A percentile compares a stretch with the other conserved stretches of the same genome.
These are phyloP conservation scores for Aspergillus ruber DNA, from an alignment of 2,329 filamentous ascomycete genomes.

Conservation along the genomic window DNA sequence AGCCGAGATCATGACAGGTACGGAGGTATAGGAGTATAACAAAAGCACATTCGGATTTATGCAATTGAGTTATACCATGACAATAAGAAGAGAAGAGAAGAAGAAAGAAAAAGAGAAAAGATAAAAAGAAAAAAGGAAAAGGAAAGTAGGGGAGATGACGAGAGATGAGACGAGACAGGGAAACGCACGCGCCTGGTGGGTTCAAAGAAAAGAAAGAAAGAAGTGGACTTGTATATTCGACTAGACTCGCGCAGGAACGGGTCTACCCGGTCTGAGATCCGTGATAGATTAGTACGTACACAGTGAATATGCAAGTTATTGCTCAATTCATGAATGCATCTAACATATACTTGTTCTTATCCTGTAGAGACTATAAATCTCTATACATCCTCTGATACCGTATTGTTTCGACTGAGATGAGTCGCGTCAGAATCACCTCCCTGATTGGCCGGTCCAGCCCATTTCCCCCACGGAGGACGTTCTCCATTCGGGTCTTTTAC, in stretches of 20 bases:
- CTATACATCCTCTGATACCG: too few species aligned
- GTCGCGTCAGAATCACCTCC: too few species aligned
- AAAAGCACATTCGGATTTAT: neutral
- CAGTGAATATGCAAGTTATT: neutral
- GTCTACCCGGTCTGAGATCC: slow-evolving; percentile 12
- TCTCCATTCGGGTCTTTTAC: neutral
- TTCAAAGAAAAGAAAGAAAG: slow-evolving; percentile 8
- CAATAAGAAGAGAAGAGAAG: slow-evolving; percentile 1
- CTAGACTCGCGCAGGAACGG: slow-evolving; percentile 14
- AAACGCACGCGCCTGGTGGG: slow-evolving; percentile 2
- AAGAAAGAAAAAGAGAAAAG: slow-evolving; percentile 1
- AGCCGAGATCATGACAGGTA: slow-evolving; percentile 14
- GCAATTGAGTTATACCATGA: neutral
- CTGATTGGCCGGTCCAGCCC: neutral
- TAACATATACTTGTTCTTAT: too few species aligned
- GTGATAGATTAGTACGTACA: neutral
- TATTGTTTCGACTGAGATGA: too few species aligned
- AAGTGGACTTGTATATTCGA: slow-evolving; percentile 15
- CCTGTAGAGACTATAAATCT: too few species aligned
- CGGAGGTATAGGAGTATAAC: neutral
- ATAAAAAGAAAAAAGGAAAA: slow-evolving; percentile 3
- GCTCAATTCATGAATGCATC: too few species aligned
- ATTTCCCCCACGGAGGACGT: neutral
- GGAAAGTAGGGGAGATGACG: slow-evolving; percentile 8
- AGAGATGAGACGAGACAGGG: neutral